A percentile compares a stretch with the other conserved stretches of the same genome.
phyloP scores from a whole-genome alignment of 176 grass and related monocot genomes.

The Echinochloa phyllopogon region DNA sequence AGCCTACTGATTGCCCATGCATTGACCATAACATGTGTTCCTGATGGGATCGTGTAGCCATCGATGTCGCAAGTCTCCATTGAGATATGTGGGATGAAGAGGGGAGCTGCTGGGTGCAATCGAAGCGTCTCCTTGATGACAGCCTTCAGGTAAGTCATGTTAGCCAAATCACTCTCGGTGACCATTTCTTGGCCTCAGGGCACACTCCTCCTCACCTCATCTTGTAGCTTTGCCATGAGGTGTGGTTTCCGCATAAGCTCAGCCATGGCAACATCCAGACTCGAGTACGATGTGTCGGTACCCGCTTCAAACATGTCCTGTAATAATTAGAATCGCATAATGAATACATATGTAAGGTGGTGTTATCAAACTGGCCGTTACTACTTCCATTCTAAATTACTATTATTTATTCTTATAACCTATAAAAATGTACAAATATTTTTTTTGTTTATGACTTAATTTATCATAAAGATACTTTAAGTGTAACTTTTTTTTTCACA shows the following conservation, averaged over 20 bases:
- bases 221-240: slow-evolving; percentile 44
- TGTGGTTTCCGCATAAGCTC: slow-evolving; percentile 44
- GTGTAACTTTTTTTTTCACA: too few species aligned
- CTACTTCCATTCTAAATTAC: too few species aligned
- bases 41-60: background rate
- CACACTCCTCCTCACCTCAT: slow-evolving; percentile 20
- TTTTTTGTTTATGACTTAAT: too few species aligned
- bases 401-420: too few species aligned
- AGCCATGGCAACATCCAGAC: slow-evolving; percentile 42
- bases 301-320: slow-evolving; percentile 55
- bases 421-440: too few species aligned
- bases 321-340: too few species aligned
- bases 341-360: too few species aligned
- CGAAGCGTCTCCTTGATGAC: slow-evolving; percentile 56
- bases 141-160: slow-evolving; percentile 12
- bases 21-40: slow-evolving; percentile 15
- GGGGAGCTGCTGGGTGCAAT: slow-evolving; percentile 40
- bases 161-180: slow-evolving; percentile 18
- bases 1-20: slow-evolving; percentile 32
- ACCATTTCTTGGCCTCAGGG: slow-evolving; percentile 10
- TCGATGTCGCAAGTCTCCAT: background rate
- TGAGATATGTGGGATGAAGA: slow-evolving; percentile 31
- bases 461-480: too few species aligned
- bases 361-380: too few species aligned
- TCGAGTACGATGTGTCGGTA: slow-evolving; percentile 44